These are phyloP conservation scores for Stropharia rugosoannulata DNA, from an alignment of 768 basidiomycete species.

Conservation along the genomic window DNA sequence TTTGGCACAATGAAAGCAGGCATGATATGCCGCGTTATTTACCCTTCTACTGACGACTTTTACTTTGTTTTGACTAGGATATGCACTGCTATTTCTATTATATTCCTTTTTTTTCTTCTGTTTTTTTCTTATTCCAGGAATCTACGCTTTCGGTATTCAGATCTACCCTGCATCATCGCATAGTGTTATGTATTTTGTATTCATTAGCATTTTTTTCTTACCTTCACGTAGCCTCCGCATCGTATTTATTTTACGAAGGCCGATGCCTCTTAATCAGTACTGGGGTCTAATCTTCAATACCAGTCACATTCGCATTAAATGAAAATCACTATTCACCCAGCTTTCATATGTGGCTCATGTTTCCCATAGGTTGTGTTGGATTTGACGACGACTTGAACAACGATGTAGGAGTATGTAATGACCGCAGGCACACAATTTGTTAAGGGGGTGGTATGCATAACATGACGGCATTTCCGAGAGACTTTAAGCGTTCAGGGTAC, in stretches of 20 bases:
- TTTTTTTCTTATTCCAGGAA: constrained; percentile 5
- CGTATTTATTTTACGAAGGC: constrained; percentile 13
- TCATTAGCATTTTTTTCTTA: constrained; percentile 13
- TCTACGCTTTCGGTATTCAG: constrained; percentile 8
- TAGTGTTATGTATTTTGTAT: constrained; percentile 18
- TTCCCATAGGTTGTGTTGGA: too few relatives aligned
- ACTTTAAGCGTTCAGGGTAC: too few relatives aligned
- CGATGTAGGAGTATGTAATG: too few relatives aligned
- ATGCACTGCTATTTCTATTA: background rate
- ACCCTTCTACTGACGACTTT: background rate
- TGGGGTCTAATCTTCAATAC: background rate
- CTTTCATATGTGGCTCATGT: too few relatives aligned
- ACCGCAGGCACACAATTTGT: too few relatives aligned
- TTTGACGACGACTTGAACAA: too few relatives aligned
- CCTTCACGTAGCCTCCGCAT: constrained; percentile 5
- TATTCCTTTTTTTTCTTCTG: background rate
- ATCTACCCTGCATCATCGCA: constrained; percentile 16
- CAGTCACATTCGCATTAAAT: too few relatives aligned
- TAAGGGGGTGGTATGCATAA: too few relatives aligned
- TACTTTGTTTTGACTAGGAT: background rate
- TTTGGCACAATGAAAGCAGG: constrained; percentile 10
- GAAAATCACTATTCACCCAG: too few relatives aligned
- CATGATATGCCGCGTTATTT: background rate
- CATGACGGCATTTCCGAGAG: too few relatives aligned
- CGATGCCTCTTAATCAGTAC: constrained; percentile 5